Base-by-base conservation (phyloP, 164 flowering plant genomes). In the Litsea cubeba region DNA sequence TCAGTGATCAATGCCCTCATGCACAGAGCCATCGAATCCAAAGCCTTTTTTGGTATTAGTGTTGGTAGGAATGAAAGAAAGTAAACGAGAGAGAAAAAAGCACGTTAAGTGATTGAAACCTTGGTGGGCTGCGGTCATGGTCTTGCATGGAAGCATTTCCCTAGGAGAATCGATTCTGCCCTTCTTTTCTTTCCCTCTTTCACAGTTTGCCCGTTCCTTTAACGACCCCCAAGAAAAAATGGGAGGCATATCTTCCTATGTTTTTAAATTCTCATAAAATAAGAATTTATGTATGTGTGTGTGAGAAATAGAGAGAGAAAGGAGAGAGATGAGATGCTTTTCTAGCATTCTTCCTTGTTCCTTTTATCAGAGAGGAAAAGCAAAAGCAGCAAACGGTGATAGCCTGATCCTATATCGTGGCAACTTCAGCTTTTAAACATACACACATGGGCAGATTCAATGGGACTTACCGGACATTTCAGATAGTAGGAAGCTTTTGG, bases 91-190 rank as follows among this genome's bases (percentile, higher is more conserved):
- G 57, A 35, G 40, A 68, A 57, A 68, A 64, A 64, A 65, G 63
- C 30, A 74, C 57, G 76, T 58, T 51, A 20, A n/a, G 3, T 22
- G 50, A 66, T 20, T 30, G 54, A 69, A 65, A 71, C 65, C 28
- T 69, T 30, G 71, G 69, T 71, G 75, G 68, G 68, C 66, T 66
- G 50, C 74, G 71, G 79, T 80, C 72, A 82, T 85, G 81, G 83
- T 84, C 79, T 78, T 87, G 93, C 88, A 89, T 87, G 91, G 90
- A 82, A 77, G 83, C 83, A 87, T 81, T 87, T 84, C 87, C 87
- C 91, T 71, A 89, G 82, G 85, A 82, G 95, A 87, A 88, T 88
- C 91, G 86, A 86, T 80, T 90, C 88, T 87, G 76, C 79, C 80
- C 81, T 76, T 71, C 75, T 80, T 75, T 78, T 83, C 84, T 77